Evolutionary conservation across 2,329 filamentous ascomycete species (phyloP).

Genomic region (Fusarium fujikuroi): DNA sequence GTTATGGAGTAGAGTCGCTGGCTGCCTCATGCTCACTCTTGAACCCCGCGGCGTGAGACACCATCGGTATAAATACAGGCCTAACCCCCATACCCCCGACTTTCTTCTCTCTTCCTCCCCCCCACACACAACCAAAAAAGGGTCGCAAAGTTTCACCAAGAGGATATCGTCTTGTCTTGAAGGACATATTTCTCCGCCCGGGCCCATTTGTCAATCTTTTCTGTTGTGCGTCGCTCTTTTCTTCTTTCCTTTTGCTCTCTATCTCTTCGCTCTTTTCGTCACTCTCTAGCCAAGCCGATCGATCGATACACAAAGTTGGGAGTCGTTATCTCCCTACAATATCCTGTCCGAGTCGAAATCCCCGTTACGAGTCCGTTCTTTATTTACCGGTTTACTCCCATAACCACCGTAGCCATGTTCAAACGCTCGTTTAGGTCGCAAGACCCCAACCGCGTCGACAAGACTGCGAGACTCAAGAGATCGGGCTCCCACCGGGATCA

Average conservation of each 20-base stretch:
- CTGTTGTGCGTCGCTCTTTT: slow-evolving; percentile 52
- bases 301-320: slow-evolving; percentile 40
- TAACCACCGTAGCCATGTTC: slow-evolving; percentile 74
- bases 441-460: slow-evolving; percentile 80
- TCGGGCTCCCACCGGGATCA: slow-evolving; percentile 70
- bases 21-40: slow-evolving; percentile 20
- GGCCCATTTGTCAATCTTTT: slow-evolving; percentile 62
- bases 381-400: slow-evolving; percentile 30
- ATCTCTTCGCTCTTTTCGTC: slow-evolving; percentile 63
- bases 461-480: slow-evolving; percentile 84
- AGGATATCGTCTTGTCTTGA: slow-evolving; percentile 63
- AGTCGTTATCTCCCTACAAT: slow-evolving; percentile 18
- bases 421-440: slow-evolving; percentile 88
- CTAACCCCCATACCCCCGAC: slow-evolving; percentile 23
- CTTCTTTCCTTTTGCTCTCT: slow-evolving; percentile 44
- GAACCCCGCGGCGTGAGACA: slow-evolving; percentile 25
- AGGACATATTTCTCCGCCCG: slow-evolving; percentile 61
- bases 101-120: slow-evolving; percentile 55
- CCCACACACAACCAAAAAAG: slow-evolving; percentile 65
- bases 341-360: slow-evolving; percentile 23
- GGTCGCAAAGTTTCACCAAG: slow-evolving; percentile 67
- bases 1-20: not conserved
- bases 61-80: slow-evolving; percentile 42
- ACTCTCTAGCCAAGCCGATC: slow-evolving; percentile 56
- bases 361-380: slow-evolving; percentile 45